Conservation (phyloP, 2,329 filamentous ascomycete genomes). For the Colletotrichum neosansevieriae region DNA sequence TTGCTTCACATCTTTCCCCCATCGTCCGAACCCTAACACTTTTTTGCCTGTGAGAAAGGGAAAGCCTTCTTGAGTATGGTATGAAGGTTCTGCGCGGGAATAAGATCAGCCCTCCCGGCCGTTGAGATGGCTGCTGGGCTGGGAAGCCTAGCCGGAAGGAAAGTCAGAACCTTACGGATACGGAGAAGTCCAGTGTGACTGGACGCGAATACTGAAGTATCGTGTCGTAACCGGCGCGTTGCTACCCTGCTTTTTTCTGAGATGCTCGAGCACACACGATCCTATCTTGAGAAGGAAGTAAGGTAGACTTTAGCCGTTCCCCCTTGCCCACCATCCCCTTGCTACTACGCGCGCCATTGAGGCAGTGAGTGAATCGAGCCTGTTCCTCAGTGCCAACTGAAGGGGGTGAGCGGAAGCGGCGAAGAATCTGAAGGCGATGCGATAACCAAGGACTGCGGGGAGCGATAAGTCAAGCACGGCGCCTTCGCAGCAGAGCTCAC, state of each 20-base stretch:
- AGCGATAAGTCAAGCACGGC: background rate
- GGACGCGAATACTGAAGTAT: too few species aligned
- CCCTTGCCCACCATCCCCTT: background rate
- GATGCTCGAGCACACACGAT: conserved; percentile 10
- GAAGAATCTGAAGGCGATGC: background rate
- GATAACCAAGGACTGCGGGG: too few species aligned
- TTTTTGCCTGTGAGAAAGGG: background rate
- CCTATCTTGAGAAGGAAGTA: conserved; percentile 2
- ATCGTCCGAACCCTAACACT: background rate
- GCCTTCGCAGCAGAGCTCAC: background rate
- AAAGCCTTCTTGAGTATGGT: conserved; percentile 1
- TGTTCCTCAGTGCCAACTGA: background rate
- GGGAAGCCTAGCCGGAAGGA: background rate
- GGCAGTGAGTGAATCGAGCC: background rate
- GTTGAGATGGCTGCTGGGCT: background rate
- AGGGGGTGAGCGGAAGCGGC: background rate
- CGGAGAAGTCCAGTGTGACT: background rate
- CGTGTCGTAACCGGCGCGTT: too few species aligned
- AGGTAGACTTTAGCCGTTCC: conserved; percentile 21
- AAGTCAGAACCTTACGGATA: too few species aligned
- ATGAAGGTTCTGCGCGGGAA: conserved; percentile 1
- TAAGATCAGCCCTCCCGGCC: background rate
- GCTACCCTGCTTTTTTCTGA: background rate
- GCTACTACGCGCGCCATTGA: too few species aligned
- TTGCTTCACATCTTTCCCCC: conserved; percentile 13